phyloP scores from a whole-genome alignment of 2,329 filamentous ascomycete genomes.

The Juglanconis sp. region DNA sequence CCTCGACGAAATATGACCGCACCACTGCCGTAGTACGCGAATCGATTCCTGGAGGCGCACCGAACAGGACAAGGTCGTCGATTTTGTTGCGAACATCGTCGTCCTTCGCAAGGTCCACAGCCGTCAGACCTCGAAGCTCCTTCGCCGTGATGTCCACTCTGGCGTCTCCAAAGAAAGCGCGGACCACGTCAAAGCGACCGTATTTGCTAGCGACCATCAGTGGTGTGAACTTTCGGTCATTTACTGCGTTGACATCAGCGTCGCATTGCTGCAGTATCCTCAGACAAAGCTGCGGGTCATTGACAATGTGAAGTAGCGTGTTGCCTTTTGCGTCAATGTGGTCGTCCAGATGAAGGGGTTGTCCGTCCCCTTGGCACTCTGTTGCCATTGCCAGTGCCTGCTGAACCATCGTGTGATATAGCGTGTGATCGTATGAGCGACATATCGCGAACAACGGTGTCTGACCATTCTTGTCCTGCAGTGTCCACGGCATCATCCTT shows the following conservation, averaged over 20 bases:
- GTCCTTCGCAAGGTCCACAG: conserved; percentile 94
- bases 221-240: conserved; percentile 91
- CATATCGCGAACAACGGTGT: conserved; percentile 96
- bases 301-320: conserved; percentile 91
- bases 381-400: conserved; percentile 74
- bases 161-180: conserved; percentile 80
- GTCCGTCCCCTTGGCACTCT: conserved; percentile 69
- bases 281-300: conserved; percentile 73
- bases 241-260: conserved; percentile 91
- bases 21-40: conserved; percentile 89
- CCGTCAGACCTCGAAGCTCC: conserved; percentile 84
- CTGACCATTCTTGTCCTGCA: conserved; percentile 93
- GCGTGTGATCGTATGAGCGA: conserved; percentile 87
- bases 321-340: conserved; percentile 93
- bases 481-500: conserved; percentile 76
- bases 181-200: conserved; percentile 88
- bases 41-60: conserved; percentile 67
- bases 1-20: conserved; percentile 93
- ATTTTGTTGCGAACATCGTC: conserved; percentile 96
- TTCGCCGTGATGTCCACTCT: conserved; percentile 81
- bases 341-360: conserved; percentile 84
- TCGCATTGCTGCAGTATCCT: conserved; percentile 81
- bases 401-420: conserved; percentile 86
- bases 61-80: conserved; percentile 86
- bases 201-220: conserved; percentile 99